Evolutionary conservation across 2,329 filamentous ascomycete species (phyloP), one percentile per base, ranked within the genome.

Genomic region (Graphilbum sp.): DNA sequence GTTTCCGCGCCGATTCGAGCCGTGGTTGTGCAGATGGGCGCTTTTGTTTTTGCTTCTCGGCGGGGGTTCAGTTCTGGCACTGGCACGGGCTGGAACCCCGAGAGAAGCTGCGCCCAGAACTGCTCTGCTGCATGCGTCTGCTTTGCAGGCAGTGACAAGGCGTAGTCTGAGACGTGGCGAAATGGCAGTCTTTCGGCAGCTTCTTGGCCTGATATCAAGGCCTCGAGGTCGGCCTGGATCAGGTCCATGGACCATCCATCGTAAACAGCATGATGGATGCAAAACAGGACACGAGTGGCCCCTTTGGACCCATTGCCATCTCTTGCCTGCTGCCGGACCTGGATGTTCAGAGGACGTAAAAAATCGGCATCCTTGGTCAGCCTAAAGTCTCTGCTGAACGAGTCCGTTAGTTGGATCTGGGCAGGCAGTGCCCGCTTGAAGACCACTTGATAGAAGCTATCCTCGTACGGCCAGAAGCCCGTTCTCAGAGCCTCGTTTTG

Each of bases 221-320:
- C 50, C 4, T 68, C 62, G 5, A 93, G 58, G 52, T 94, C 84
- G 20, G 67, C 59, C 13, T 83, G 48, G 0, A 92, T 56, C 23
- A 88, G 61, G 37, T 94, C 80, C 50, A 86, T 68, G 0, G 85
- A 87, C 87, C 87, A 95, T n/a, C 86, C 87, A 54, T 95, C 87
- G 50, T 93, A 95, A 1, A 92, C 54, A 1, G 83, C 75, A 55
- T 95, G 87, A 51, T 93, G 86, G 0, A 92, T 61, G 12, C 78
- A 64, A 33, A 83, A 38, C 11, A 70, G 55, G 42, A 52, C 53
- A 4, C 59, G 24, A 7, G 12, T 10, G 9, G n/a, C n/a, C n/a
- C n/a, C n/a, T n/a, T n/a, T n/a, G n/a, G n/a, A n/a, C n/a, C n/a
- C 10, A 12, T 30, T 47, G 9, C 38, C 31, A 4, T 24, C 3